These are phyloP conservation scores for Aspergillus bridgeri DNA, from an alignment of 495 filamentous ascomycete species.

Conservation along the genomic window DNA sequence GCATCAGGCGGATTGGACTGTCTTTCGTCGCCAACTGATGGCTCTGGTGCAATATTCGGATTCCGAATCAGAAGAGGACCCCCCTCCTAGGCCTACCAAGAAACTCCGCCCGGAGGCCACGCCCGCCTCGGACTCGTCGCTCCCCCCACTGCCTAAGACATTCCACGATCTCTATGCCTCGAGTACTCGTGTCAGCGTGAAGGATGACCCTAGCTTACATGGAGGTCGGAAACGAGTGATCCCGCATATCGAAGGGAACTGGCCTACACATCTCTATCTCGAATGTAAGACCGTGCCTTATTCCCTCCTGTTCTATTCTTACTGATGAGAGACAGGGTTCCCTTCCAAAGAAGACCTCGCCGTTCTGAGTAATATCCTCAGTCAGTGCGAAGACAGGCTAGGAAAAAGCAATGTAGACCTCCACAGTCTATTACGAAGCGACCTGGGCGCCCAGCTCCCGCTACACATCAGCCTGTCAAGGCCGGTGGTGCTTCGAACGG, in stretches of 20 bases:
- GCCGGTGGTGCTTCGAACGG: conserved; percentile 62
- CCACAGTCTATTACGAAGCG: conserved; percentile 65
- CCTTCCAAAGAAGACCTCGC: conserved; percentile 56
- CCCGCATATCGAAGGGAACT: conserved; percentile 85
- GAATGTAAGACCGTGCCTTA: conserved; percentile 64
- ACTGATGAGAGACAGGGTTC: conserved; percentile 59
- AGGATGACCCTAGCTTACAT: conserved; percentile 81
- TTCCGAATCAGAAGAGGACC: conserved; percentile 49
- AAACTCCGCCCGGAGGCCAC: conserved; percentile 18
- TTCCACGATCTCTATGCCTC: conserved; percentile 92
- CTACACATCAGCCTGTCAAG: conserved; percentile 88
- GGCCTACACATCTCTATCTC: conserved; percentile 89
- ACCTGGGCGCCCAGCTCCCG: conserved; percentile 73
- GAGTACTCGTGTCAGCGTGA: conserved; percentile 63
- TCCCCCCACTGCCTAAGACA: conserved; percentile 76
- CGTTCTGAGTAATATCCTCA: conserved; percentile 52
- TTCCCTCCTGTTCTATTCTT: neutral
- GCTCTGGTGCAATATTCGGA: conserved; percentile 73
- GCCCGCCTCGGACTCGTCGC: conserved; percentile 22
- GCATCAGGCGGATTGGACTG: too few relatives aligned
- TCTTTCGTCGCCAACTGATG: conserved; percentile 31
- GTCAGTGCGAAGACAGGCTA: conserved; percentile 27
- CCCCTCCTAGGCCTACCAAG: conserved; percentile 24
- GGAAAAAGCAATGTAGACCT: conserved; percentile 22
- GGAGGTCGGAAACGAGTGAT: conserved; percentile 74